Evolutionary conservation across 352 stramenopile species (phyloP).

Genomic region (Pythium dissimile): DNA sequence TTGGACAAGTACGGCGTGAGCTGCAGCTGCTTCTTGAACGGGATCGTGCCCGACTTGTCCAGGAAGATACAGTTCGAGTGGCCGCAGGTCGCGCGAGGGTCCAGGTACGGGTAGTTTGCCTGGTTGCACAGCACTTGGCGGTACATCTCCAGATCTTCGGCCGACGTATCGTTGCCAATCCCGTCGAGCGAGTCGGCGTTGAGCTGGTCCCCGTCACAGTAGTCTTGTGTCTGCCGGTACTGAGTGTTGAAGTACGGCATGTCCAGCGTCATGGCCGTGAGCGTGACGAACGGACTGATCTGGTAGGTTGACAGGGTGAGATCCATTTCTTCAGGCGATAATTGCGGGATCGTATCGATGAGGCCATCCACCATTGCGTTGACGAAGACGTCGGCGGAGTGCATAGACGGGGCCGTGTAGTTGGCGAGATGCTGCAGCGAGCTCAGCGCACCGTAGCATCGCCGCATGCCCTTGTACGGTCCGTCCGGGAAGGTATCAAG

Average conservation of each 20-base stretch:
- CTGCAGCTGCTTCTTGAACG: conserved; percentile 36
- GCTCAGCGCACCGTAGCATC: conserved; percentile 31
- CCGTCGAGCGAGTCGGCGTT: conserved; percentile 1
- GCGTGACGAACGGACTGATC: conserved; percentile 30
- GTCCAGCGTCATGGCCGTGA: conserved; percentile 36
- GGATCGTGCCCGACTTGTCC: conserved; percentile 26
- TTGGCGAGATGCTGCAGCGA: conserved; percentile 28
- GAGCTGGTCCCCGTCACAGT: conserved; percentile 17
- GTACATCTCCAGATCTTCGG: background rate
- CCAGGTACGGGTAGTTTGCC: conserved; percentile 28
- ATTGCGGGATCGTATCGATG: conserved; percentile 22
- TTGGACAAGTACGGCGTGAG: conserved; percentile 32
- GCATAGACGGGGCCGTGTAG: conserved; percentile 21
- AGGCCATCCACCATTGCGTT: conserved; percentile 21
- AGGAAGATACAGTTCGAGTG: conserved; percentile 33
- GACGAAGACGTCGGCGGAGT: conserved; percentile 27
- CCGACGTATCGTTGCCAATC: background rate
- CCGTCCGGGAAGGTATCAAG: conserved; percentile 4
- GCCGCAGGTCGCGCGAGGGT: conserved; percentile 23
- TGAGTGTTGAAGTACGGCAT: conserved; percentile 26
- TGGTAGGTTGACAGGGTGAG: conserved; percentile 31
- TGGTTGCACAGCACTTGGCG: conserved; percentile 26
- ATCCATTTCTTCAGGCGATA: conserved; percentile 21
- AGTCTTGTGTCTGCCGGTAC: conserved; percentile 28
- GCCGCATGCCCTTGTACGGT: conserved; percentile 21